Percentiles rank a stretch among this genome's conserved stretches.
These are phyloP conservation scores for Trichoderma virens DNA, from an alignment of 495 filamentous ascomycete genomes.

Conservation along the genomic window DNA sequence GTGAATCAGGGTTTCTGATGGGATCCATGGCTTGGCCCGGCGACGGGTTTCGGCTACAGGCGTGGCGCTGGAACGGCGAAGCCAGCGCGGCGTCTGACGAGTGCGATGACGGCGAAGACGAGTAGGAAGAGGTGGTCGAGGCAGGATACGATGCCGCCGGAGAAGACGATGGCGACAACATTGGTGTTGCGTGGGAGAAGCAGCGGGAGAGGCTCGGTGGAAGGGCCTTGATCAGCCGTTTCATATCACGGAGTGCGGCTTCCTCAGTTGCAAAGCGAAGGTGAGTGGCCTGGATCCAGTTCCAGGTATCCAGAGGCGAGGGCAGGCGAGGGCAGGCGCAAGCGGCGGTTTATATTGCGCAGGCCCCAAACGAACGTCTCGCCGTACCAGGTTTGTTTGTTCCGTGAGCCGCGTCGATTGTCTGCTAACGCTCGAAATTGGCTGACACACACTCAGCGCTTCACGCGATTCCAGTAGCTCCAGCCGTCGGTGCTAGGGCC, in stretches of 20 bases:
- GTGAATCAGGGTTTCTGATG: not conserved
- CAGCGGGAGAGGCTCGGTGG: not conserved
- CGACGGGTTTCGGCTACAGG: not conserved
- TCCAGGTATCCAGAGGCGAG: too few relatives aligned
- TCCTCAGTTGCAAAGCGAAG: too few relatives aligned
- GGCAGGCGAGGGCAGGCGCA: not conserved
- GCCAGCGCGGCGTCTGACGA: not conserved
- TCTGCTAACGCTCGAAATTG: not conserved
- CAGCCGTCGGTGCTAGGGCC: not conserved
- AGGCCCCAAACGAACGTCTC: not conserved
- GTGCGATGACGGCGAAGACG: not conserved
- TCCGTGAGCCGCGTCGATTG: not conserved
- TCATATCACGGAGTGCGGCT: not conserved
- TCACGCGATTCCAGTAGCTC: not conserved
- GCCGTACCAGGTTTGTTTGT: not conserved
- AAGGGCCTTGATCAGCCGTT: not conserved
- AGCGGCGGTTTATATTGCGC: constrained; percentile 5
- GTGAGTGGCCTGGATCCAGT: too few relatives aligned
- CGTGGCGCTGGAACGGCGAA: not conserved
- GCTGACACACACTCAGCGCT: not conserved
- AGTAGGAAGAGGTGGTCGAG: not conserved
- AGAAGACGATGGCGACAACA: not conserved
- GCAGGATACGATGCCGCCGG: not conserved
- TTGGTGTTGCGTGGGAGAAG: not conserved
- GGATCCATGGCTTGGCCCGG: not conserved